A percentile compares a stretch with the other conserved stretches of the same genome.
Conservation (phyloP, 2,329 filamentous ascomycete genomes). For the Pyricularia grisea region DNA sequence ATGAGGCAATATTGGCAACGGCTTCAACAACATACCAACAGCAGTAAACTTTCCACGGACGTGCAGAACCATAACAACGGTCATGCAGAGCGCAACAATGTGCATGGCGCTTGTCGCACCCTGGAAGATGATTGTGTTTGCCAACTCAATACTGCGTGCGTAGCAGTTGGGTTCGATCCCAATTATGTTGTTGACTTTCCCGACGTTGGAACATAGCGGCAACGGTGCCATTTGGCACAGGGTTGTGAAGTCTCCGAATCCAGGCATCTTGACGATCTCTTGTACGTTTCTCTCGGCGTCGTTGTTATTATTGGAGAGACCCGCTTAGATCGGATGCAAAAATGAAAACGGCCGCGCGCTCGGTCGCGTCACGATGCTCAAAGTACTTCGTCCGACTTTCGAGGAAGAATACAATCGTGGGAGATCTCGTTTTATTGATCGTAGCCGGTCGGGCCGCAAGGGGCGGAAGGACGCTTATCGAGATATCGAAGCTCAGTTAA, state of each 20-base stretch:
- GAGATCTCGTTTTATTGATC: neutral
- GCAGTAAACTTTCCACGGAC: constrained; percentile 97
- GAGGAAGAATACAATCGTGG: neutral
- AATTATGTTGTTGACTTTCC: constrained; percentile 54
- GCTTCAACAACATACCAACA: constrained; percentile 56
- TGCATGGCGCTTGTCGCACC: constrained; percentile 86
- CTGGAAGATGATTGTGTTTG: constrained; percentile 98
- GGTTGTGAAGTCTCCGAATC: constrained; percentile 81
- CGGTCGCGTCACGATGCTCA: neutral
- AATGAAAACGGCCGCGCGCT: neutral
- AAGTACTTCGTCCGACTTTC: neutral
- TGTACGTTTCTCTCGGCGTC: neutral
- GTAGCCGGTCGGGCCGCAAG: neutral
- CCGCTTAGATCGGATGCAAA: neutral
- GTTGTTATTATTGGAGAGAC: neutral
- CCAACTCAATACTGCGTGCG: constrained; percentile 87
- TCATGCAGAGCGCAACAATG: constrained; percentile 85
- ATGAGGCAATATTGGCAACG: constrained; percentile 6
- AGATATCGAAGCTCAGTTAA: constrained; percentile 4
- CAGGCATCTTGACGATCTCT: constrained; percentile 45
- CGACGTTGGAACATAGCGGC: constrained; percentile 60
- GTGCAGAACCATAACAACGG: constrained; percentile 93
- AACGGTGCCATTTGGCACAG: constrained; percentile 54
- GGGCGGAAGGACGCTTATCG: neutral
- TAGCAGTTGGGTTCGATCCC: constrained; percentile 89